Percentiles rank a stretch among this genome's conserved stretches.
Conservation (phyloP, 768 basidiomycete genomes). For the Mycena belliarum region DNA sequence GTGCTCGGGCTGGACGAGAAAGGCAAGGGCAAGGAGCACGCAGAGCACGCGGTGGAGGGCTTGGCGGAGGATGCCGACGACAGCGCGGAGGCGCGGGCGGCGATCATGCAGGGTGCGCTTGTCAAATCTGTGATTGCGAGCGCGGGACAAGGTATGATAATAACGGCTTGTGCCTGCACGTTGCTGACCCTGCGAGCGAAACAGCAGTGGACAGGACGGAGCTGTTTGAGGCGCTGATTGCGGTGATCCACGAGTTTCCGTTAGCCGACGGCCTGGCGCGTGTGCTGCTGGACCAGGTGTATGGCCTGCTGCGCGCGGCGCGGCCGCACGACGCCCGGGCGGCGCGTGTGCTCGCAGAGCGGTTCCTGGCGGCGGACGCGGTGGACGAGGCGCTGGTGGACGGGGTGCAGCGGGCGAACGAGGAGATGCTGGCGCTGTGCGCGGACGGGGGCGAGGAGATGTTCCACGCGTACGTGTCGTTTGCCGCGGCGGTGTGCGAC, state of each 20-base stretch:
- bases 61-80: conserved; percentile 46
- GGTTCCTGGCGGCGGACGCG: conserved; percentile 32
- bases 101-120: conserved; percentile 78
- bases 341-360: conserved; percentile 36
- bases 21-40: conserved; percentile 31
- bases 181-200: background rate
- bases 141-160: conserved; percentile 73
- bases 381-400: conserved; percentile 39
- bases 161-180: background rate
- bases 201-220: conserved; percentile 44
- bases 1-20: conserved; percentile 64
- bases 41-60: conserved; percentile 31
- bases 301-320: conserved; percentile 33
- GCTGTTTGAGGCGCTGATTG: conserved; percentile 41
- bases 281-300: conserved; percentile 37
- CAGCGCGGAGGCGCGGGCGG: conserved; percentile 49
- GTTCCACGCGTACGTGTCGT: conserved; percentile 42
- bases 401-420: conserved; percentile 39
- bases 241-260: conserved; percentile 37
- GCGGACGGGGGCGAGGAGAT: conserved; percentile 28
- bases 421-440: conserved; percentile 35
- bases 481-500: conserved; percentile 56
- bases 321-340: conserved; percentile 38
- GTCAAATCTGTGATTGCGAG: conserved; percentile 75
- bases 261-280: conserved; percentile 31